phyloP scores from a whole-genome alignment of 2,329 filamentous ascomycete genomes.

The Nigrograna mackinnonii region DNA sequence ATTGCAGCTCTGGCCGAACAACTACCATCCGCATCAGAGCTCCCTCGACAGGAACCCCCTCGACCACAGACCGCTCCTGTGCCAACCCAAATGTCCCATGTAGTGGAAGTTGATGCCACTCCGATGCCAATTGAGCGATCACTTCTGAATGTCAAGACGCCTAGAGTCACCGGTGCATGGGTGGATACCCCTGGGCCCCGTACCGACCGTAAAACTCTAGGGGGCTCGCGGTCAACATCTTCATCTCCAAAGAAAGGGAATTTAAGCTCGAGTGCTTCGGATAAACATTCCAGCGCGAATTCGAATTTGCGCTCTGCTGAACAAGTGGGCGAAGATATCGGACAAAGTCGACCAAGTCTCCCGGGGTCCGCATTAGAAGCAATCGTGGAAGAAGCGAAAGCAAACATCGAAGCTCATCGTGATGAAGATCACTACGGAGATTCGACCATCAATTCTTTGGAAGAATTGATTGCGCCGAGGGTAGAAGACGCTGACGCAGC shows the following conservation, averaged over 20 bases:
- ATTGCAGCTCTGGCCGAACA: no score
- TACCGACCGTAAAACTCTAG: slow-evolving; percentile 16
- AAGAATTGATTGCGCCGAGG: slow-evolving; percentile 44
- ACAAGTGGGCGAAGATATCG: slow-evolving; percentile 4
- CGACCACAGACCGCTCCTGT: neutral
- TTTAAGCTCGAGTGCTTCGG: slow-evolving; percentile 14
- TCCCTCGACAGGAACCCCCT: no score
- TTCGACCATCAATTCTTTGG: slow-evolving; percentile 52
- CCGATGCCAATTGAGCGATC: slow-evolving; percentile 28
- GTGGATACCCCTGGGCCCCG: slow-evolving; percentile 49
- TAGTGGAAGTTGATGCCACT: slow-evolving; percentile 24
- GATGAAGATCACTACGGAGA: slow-evolving; percentile 44
- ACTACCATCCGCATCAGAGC: no score
- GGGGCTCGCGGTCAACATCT: slow-evolving; percentile 13
- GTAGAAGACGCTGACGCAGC: slow-evolving; percentile 12
- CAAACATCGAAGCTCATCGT: slow-evolving; percentile 12
- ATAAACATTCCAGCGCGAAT: no score
- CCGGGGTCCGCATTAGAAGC: slow-evolving; percentile 43
- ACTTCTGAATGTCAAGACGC: slow-evolving; percentile 41
- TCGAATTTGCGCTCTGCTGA: no score
- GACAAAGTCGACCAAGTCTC: slow-evolving; percentile 23
- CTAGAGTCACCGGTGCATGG: slow-evolving; percentile 53
- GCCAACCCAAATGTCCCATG: slow-evolving; percentile 6
- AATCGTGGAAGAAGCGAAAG: slow-evolving; percentile 43
- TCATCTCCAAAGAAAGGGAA: slow-evolving; percentile 21